A percentile compares a stretch with the other conserved stretches of the same genome.
Conservation (phyloP, 805 yeast species). For the Wickerhamomyces queroliae region DNA sequence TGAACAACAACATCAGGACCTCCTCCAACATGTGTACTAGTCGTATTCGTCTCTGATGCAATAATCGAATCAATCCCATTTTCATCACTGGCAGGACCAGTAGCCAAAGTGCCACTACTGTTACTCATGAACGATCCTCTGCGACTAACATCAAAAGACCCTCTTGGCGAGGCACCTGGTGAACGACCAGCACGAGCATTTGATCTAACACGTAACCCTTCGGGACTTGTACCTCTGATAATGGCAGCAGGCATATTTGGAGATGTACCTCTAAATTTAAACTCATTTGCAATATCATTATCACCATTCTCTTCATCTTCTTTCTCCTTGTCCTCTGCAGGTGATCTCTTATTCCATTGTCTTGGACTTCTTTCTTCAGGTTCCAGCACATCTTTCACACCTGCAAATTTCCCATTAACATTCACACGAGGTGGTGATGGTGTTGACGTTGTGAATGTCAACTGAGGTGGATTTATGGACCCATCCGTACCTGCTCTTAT, state of each 20-base stretch:
- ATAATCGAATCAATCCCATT: background rate
- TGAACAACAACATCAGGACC: background rate
- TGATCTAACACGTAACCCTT: slow-evolving; percentile 17
- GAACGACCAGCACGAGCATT: slow-evolving; percentile 6
- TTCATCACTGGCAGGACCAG: background rate
- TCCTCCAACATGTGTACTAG: no score
- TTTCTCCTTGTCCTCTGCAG: background rate
- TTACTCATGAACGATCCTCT: background rate
- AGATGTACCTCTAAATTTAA: slow-evolving; percentile 27
- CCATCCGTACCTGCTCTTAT: background rate
- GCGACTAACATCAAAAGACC: slow-evolving; percentile 5
- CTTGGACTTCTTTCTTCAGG: slow-evolving; percentile 10
- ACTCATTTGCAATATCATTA: slow-evolving; percentile 26
- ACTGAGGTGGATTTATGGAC: background rate
- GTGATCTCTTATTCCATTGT: background rate
- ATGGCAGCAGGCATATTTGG: slow-evolving; percentile 29
- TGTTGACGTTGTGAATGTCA: background rate
- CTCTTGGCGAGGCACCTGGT: slow-evolving; percentile 13
- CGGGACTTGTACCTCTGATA: slow-evolving; percentile 26
- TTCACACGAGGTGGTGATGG: slow-evolving; percentile 1
- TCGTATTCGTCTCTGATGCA: background rate
- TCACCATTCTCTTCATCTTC: slow-evolving; percentile 11
- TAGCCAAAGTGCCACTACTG: background rate
- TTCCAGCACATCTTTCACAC: no score
- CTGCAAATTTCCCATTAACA: no score